Conservation (phyloP, 495 filamentous ascomycete genomes). For the Podospora anserina region DNA sequence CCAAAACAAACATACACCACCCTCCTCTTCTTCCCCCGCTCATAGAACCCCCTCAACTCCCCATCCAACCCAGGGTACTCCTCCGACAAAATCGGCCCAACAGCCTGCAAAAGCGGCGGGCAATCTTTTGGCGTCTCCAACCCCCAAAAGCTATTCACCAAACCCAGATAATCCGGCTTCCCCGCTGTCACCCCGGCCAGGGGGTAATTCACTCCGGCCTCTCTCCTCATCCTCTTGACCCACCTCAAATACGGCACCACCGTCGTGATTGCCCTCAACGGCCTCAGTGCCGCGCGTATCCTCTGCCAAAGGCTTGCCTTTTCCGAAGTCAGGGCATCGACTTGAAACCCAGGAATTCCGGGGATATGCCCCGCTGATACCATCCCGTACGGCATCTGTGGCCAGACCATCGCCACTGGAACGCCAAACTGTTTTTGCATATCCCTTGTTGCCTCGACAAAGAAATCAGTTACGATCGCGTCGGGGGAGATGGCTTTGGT, state of each 20-base stretch:
- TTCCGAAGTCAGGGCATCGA: slow-evolving; percentile 37
- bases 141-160: slow-evolving; percentile 44
- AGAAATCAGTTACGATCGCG: slow-evolving; percentile 41
- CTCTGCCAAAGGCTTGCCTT: slow-evolving; percentile 35
- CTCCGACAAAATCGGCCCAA: slow-evolving; percentile 38
- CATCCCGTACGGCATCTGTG: slow-evolving; percentile 40
- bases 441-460: slow-evolving; percentile 39
- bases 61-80: slow-evolving; percentile 28
- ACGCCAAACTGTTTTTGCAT: slow-evolving; percentile 33
- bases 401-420: slow-evolving; percentile 39
- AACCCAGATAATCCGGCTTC: slow-evolving; percentile 41
- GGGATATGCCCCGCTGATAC: slow-evolving; percentile 37
- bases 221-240: slow-evolving; percentile 33
- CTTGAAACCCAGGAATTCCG: slow-evolving; percentile 39
- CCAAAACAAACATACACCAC: slow-evolving; percentile 41
- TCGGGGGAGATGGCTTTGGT: slow-evolving; percentile 26
- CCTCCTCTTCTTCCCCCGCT: slow-evolving; percentile 14
- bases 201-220: slow-evolving; percentile 27
- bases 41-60: slow-evolving; percentile 26
- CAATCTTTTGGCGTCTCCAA: slow-evolving; percentile 41
- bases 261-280: slow-evolving; percentile 22
- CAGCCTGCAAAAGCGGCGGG: slow-evolving; percentile 33
- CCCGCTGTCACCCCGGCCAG: slow-evolving; percentile 16
- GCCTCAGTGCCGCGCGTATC: slow-evolving; percentile 31
- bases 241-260: slow-evolving; percentile 29